Conservation (phyloP, 768 basidiomycete genomes). For the Botryobasidium botryosum region DNA sequence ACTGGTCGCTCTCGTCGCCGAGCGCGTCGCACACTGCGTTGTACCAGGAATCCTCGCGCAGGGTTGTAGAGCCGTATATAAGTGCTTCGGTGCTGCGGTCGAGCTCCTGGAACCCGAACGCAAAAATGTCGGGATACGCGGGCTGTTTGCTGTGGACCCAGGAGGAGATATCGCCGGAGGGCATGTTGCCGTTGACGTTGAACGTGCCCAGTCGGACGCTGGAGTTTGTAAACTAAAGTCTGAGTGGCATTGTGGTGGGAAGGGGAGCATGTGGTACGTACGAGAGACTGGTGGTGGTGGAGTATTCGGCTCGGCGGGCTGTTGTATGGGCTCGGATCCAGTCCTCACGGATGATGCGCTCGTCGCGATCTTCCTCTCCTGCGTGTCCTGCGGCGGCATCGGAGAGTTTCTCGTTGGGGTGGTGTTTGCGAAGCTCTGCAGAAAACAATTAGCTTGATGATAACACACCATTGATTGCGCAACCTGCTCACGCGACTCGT, state of each 20-base stretch:
- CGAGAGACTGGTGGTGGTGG: constrained; percentile 10
- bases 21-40: constrained; percentile 47
- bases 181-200: constrained; percentile 66
- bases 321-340: constrained; percentile 34
- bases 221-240: neutral
- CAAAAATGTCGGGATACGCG: constrained; percentile 42
- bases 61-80: constrained; percentile 38
- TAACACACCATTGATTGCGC: neutral
- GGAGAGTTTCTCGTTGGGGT: constrained; percentile 25
- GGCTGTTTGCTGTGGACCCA: constrained; percentile 29
- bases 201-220: constrained; percentile 65
- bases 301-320: constrained; percentile 10
- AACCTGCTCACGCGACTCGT: neutral
- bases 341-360: constrained; percentile 39
- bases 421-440: constrained; percentile 3
- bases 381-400: constrained; percentile 41
- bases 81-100: constrained; percentile 66
- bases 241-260: neutral
- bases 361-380: constrained; percentile 43
- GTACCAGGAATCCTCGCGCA: constrained; percentile 54
- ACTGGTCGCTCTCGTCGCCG: constrained; percentile 44
- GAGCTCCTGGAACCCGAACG: constrained; percentile 68
- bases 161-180: constrained; percentile 50
- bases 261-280: constrained; percentile 1
- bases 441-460: no score